These are phyloP conservation scores for Lathyrus tuberosus DNA, from an alignment of 306 rosid species.

Conservation along the genomic window DNA sequence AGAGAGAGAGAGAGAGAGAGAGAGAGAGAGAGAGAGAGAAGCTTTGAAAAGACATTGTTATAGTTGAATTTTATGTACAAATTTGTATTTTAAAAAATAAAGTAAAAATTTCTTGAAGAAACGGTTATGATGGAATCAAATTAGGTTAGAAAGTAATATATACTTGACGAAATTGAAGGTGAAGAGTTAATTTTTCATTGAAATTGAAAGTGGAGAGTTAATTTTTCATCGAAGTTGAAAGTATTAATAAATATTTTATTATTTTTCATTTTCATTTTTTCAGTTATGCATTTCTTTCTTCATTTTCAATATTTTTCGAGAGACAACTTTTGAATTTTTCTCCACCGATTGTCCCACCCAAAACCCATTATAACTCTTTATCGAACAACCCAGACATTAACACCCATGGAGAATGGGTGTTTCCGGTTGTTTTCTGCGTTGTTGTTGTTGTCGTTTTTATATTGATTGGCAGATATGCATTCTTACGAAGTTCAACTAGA, in stretches of 20 bases:
- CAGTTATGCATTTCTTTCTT: slow-evolving; percentile 11
- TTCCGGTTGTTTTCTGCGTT: too few species aligned
- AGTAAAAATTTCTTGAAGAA: not conserved
- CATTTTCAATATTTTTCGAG: not conserved
- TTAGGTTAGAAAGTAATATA: slow-evolving; percentile 45
- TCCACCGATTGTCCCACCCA: too few species aligned
- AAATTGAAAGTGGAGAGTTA: slow-evolving; percentile 39
- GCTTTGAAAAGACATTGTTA: slow-evolving; percentile 46
- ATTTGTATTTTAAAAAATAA: slow-evolving; percentile 41
- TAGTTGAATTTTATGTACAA: slow-evolving; percentile 37
- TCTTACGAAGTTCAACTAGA: too few species aligned
- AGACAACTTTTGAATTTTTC: too few species aligned
- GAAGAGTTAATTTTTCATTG: not conserved
- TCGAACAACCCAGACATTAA: too few species aligned
- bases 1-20: too few species aligned
- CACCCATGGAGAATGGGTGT: too few species aligned
- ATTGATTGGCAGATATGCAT: too few species aligned
- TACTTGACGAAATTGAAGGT: slow-evolving; percentile 40
- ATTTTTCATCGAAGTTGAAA: slow-evolving; percentile 21
- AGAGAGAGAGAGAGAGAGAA: too few species aligned
- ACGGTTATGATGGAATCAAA: slow-evolving; percentile 42
- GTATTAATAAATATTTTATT: not conserved
- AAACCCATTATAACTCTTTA: too few species aligned
- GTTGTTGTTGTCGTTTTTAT: too few species aligned
- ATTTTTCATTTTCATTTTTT: not conserved